These are phyloP conservation scores for Paulownia fortunei DNA, from an alignment of 257 asterid genomes.

Conservation along the genomic window DNA sequence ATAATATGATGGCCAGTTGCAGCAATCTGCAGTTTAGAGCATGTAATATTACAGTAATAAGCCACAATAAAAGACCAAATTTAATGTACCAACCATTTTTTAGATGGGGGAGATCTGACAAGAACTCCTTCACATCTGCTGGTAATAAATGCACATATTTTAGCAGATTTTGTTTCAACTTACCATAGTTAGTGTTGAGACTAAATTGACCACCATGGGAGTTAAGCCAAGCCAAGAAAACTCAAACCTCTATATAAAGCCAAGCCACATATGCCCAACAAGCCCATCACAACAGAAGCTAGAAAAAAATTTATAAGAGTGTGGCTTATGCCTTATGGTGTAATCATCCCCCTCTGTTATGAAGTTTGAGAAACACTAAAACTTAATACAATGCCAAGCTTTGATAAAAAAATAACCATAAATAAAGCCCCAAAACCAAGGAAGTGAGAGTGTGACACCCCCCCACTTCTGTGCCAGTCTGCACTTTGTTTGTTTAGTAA, in stretches of 20 bases:
- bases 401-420: conserved; percentile 31
- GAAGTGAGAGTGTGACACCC: conserved; percentile 51
- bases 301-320: neutral
- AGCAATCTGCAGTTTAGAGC: conserved; percentile 28
- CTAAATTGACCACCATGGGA: neutral
- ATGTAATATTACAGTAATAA: conserved; percentile 24
- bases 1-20: conserved; percentile 16
- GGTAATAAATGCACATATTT: conserved; percentile 38
- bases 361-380: conserved; percentile 31
- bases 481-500: conserved; percentile 49
- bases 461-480: conserved; percentile 47
- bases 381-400: conserved; percentile 13
- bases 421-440: conserved; percentile 55
- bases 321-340: conserved; percentile 5
- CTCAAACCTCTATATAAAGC: conserved; percentile 33
- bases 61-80: conserved; percentile 32
- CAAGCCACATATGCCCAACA: conserved; percentile 34
- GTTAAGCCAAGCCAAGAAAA: conserved; percentile 41
- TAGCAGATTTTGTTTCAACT: conserved; percentile 18
- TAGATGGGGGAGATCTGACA: conserved; percentile 37
- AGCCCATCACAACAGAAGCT: conserved; percentile 9
- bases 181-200: conserved; percentile 30
- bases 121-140: conserved; percentile 27
- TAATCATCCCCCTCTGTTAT: conserved; percentile 23
- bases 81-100: conserved; percentile 37